Base-by-base conservation (phyloP, 2,329 filamentous ascomycete genomes). In the Chrysoporthe puriensis region DNA sequence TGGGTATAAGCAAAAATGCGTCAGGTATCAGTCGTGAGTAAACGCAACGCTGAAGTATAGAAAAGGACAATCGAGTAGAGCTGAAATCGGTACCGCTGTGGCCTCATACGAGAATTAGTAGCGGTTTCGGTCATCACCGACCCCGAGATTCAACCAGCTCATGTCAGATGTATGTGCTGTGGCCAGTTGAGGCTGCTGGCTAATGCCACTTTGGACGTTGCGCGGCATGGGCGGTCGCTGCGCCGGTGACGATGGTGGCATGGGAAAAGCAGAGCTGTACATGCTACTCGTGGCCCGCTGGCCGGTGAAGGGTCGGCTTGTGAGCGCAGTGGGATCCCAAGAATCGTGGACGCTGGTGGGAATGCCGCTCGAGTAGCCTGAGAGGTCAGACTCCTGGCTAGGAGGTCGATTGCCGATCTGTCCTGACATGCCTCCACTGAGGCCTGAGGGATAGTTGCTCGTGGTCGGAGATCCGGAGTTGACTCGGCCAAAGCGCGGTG, bases 121-220 rank as follows among this genome's bases (percentile, higher is more conserved):
- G 66, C 59, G 68, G 16, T 68, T 26, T 18, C 58, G 63, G 69
- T 34, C 74, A 71, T 50, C 75, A 74, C 48, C 89, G 21, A 94
- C 75, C 74, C 48, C 89, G 21, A 94, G 82, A 74, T 94, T 93
- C 71, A 94, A 79, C 91, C 91, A 94, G 78, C 90, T 92, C 90
- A 94, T 92, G 76, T 94, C 91, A 62, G 84, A 85, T 7, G 80
- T 81, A 36, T 82, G 76, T 60, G 85, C 81, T 77, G 80, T 83
- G 32, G 80, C 77, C 42, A 86, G 79, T 72, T 85, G 85, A 21
- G 84, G 83, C 71, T 85, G 83, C 63, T 77, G 78, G 74, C 81
- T 85, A 67, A 83, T 75, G 56, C 77, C 80, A n/a, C 73, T 75
- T 7, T 74, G 73, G 64, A 66, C 69, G 72, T 66, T 66, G 73